Conservation (phyloP, 768 basidiomycete genomes). For the Pholiota microspora region DNA sequence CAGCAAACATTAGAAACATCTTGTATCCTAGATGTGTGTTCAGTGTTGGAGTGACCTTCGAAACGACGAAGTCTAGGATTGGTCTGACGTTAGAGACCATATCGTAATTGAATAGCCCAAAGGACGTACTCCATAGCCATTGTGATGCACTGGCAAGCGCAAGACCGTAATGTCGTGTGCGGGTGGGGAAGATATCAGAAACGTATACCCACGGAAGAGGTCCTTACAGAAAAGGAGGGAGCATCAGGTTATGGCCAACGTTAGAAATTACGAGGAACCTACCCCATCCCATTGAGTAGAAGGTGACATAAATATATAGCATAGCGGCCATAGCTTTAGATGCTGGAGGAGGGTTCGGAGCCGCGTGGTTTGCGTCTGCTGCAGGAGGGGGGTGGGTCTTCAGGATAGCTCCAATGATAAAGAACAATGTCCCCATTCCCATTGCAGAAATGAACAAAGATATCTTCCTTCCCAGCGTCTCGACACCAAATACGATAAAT, state of each 20-base stretch:
- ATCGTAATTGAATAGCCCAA: no score
- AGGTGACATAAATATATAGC: slow-evolving; percentile 85
- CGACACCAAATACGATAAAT: slow-evolving; percentile 68
- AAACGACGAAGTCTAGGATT: slow-evolving; percentile 40
- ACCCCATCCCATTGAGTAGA: slow-evolving; percentile 89
- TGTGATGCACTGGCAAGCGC: slow-evolving; percentile 74
- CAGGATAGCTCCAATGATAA: slow-evolving; percentile 81
- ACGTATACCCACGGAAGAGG: slow-evolving; percentile 60
- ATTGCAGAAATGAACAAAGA: slow-evolving; percentile 72
- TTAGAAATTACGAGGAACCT: slow-evolving; percentile 7
- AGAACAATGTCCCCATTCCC: slow-evolving; percentile 80
- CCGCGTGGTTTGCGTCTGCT: slow-evolving; percentile 19
- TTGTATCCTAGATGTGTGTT: slow-evolving; percentile 65
- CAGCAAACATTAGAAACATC: slow-evolving; percentile 74
- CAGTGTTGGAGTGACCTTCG: slow-evolving; percentile 68
- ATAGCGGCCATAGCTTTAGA: slow-evolving; percentile 83
- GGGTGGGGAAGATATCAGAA: slow-evolving; percentile 84
- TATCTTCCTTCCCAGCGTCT: slow-evolving; percentile 64
- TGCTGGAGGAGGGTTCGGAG: slow-evolving; percentile 47
- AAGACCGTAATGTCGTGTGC: slow-evolving; percentile 80
- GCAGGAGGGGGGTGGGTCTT: slow-evolving; percentile 68
- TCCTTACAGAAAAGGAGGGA: slow-evolving; percentile 26
- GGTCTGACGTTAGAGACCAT: no score
- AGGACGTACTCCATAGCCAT: slow-evolving; percentile 73
- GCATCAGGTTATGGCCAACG: slow-evolving; percentile 20